Evolutionary conservation across 208 protist species (phyloP).

Genomic region (Leishmania tropica): DNA sequence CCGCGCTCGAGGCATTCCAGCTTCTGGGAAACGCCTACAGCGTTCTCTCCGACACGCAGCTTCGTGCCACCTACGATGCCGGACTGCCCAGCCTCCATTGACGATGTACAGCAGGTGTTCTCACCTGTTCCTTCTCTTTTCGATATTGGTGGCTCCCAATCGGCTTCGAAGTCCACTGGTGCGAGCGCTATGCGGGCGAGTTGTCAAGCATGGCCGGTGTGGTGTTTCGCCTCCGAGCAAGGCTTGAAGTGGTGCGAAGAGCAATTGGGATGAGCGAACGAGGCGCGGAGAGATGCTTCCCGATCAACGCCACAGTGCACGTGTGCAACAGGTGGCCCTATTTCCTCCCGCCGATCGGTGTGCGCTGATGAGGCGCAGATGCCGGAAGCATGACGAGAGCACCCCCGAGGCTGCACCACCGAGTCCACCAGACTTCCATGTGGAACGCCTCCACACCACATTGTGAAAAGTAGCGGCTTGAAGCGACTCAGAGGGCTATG

Average conservation of each 20-base stretch:
- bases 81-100: slow-evolving; percentile 28
- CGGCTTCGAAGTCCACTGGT: no score
- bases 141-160: background rate
- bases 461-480: background rate
- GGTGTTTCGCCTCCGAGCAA: background rate
- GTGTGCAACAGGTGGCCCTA: background rate
- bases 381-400: background rate
- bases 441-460: background rate
- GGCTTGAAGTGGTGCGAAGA: background rate
- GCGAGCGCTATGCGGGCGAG: background rate
- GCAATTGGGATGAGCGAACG: background rate
- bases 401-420: background rate
- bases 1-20: slow-evolving; percentile 89
- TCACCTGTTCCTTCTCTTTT: background rate
- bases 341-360: background rate
- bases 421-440: background rate
- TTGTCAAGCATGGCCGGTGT: background rate
- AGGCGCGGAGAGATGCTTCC: background rate
- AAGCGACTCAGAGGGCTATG: no score
- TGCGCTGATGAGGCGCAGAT: background rate
- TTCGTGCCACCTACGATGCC: slow-evolving; percentile 94
- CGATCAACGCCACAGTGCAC: background rate
- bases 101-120: background rate
- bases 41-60: slow-evolving; percentile 91
- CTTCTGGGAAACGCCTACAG: slow-evolving; percentile 95